Evolutionary conservation across 2,329 filamentous ascomycete genomes (phyloP).

Genomic region (Pseudopyrenochaeta lycopersici): DNA sequence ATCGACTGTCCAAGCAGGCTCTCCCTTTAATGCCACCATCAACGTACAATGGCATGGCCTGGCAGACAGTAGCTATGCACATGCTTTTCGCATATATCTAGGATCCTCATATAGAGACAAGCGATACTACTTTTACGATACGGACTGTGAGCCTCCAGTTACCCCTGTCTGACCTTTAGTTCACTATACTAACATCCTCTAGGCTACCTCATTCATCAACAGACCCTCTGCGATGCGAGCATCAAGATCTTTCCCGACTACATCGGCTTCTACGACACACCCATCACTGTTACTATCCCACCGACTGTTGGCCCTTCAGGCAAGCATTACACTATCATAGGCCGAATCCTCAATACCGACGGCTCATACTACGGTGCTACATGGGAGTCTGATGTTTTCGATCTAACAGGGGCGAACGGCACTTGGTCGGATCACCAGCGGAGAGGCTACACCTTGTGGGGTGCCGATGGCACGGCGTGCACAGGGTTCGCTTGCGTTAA

Average conservation of each 20-base stretch:
- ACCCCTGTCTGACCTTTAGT: background rate
- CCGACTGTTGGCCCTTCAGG: conserved; percentile 20
- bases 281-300: conserved; percentile 21
- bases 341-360: conserved; percentile 17
- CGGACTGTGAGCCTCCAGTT: conserved; percentile 11
- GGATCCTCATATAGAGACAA: conserved; percentile 12
- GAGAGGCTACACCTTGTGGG: conserved; percentile 19
- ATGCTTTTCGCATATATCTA: conserved; percentile 18
- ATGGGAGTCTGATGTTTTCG: conserved; percentile 19
- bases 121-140: conserved; percentile 10
- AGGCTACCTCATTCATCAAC: conserved; percentile 19
- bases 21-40: conserved; percentile 11
- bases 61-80: conserved; percentile 6
- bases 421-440: conserved; percentile 9
- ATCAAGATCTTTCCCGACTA: conserved; percentile 10
- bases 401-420: conserved; percentile 18
- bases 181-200: background rate
- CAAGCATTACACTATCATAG: conserved; percentile 18
- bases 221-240: conserved; percentile 15
- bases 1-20: conserved; percentile 10
- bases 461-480: conserved; percentile 14
- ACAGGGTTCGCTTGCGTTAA: conserved; percentile 16
- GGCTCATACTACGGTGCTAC: conserved; percentile 17
- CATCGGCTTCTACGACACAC: conserved; percentile 11
- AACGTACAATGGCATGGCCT: conserved; percentile 11